Evolutionary conservation across 1,284 basidiomycete genomes (phyloP), one percentile per base, ranked within the genome.

Genomic region (Naganishia sp.): DNA sequence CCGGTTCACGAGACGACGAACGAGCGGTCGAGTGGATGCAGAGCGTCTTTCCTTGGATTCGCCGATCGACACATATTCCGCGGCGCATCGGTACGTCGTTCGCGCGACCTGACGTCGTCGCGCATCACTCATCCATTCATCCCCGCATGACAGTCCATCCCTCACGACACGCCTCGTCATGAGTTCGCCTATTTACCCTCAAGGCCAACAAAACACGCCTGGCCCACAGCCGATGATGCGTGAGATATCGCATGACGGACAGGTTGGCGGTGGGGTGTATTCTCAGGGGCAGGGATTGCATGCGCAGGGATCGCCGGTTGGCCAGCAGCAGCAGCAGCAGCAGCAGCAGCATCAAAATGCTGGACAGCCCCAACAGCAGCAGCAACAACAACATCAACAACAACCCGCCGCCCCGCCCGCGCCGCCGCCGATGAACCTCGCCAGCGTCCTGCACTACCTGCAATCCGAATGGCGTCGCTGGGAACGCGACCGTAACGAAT

Each of bases 381-480:
- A 86, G 73, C 76, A 74, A 4, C 64, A 89, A 87, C 15, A 86
- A 86, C 7, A 88, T 85, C 15, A 86, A 88, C 50, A 89, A 87
- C 32, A 87, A 88, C 79, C 70, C 43, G 63, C 67, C 21, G 90
- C 88, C 75, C 88, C 88, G 70, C 41, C 56, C 88, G 90, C 52
- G 28, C 42, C 56, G 10, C 74, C 73, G 76, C 90, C 93, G 80
- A 92, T 90, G 80, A 95, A 90, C 50, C 87, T 99, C 67, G 94
- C 94, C 10, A 91, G 88, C 75, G 93, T 98, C 66, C 84, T 99
- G 67, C 95, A 99, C 82, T 98, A 94, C 79, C 85, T 99, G 55
- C 96, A 99, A 82, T 92, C 91, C 61, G 96, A 99, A 84, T 98
- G 94, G 92, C 85, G 96, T 69, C 85, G 92, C 68, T 94, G 93